phyloP scores from a whole-genome alignment of 1,284 basidiomycete genomes.

The Flammula alnicola region DNA sequence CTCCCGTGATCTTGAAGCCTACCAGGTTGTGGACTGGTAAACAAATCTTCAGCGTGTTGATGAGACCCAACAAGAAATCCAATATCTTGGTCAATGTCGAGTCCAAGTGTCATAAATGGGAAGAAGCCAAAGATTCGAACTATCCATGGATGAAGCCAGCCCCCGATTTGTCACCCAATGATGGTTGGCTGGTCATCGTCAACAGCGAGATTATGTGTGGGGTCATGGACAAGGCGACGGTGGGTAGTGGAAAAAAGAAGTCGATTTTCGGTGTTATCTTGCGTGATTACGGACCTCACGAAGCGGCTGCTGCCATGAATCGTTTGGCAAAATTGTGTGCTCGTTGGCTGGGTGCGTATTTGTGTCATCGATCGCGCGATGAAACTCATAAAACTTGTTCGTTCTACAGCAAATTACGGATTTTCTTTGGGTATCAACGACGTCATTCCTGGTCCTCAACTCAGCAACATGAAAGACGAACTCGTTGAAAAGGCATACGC shows the following conservation, averaged over 20 bases:
- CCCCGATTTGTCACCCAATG: conserved; percentile 94
- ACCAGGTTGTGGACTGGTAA: conserved; percentile 97
- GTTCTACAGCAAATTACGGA: conserved; percentile 83
- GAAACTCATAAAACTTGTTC: neutral
- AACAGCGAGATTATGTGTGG: conserved; percentile 99
- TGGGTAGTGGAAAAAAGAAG: conserved; percentile 99
- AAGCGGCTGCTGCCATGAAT: conserved; percentile 96
- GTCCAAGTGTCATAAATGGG: conserved; percentile 93
- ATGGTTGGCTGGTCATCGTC: conserved; percentile 96
- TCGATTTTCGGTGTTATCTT: conserved; percentile 98
- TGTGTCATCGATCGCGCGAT: conserved; percentile 2
- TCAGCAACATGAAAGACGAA: conserved; percentile 83
- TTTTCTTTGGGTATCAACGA: conserved; percentile 99
- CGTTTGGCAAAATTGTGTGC: conserved; percentile 95
- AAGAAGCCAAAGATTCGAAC: conserved; percentile 74
- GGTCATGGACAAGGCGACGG: conserved; percentile 98
- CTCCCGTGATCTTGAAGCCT: conserved; percentile 95
- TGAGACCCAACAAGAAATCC: conserved; percentile 90
- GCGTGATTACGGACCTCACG: conserved; percentile 95
- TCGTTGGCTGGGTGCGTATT: conserved; percentile 81
- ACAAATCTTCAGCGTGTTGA: conserved; percentile 96
- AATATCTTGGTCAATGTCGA: conserved; percentile 94
- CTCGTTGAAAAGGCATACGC: conserved; percentile 92
- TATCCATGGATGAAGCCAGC: conserved; percentile 62
- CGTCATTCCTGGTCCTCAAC: conserved; percentile 91